These are phyloP conservation scores for Oryza glumipatula DNA, from an alignment of 176 grass and related monocot genomes.

Conservation along the genomic window DNA sequence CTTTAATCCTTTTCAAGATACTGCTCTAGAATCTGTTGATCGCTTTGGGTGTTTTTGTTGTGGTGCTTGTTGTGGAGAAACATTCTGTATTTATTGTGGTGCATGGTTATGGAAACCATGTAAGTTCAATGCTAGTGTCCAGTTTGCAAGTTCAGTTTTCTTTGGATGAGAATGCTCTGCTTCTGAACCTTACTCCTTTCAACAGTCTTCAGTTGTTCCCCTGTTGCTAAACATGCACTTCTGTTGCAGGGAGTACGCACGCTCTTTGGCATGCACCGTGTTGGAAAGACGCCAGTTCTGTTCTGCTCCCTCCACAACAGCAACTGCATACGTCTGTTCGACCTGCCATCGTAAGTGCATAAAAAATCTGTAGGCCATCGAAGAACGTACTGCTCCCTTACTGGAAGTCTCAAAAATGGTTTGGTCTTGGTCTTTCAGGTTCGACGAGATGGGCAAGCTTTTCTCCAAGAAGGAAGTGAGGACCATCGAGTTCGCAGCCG, in stretches of 20 bases:
- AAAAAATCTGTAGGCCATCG: background rate
- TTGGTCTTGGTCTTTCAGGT: slow-evolving; percentile 30
- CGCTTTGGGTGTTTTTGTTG: background rate
- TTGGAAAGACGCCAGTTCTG: slow-evolving; percentile 45
- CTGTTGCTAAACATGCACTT: slow-evolving; percentile 23
- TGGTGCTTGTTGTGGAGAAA: background rate
- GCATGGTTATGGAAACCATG: background rate
- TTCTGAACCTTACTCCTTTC: background rate
- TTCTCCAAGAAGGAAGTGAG: slow-evolving; percentile 40
- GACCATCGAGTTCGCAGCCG: slow-evolving; percentile 41
- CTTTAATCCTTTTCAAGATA: background rate
- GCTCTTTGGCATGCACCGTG: slow-evolving; percentile 55
- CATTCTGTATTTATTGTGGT: background rate
- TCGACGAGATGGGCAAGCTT: slow-evolving; percentile 27
- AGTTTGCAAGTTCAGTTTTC: background rate
- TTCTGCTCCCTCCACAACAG: slow-evolving; percentile 51
- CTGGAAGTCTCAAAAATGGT: background rate
- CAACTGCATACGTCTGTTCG: slow-evolving; percentile 44
- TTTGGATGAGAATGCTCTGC: background rate
- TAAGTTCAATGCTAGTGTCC: background rate
- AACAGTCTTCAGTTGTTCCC: background rate
- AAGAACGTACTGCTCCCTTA: background rate
- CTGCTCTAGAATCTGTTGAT: background rate
- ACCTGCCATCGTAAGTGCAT: slow-evolving; percentile 56
- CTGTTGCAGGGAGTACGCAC: slow-evolving; percentile 50